These are phyloP conservation scores for Cytospora leucostoma DNA, from an alignment of 2,329 filamentous ascomycete species.

Conservation along the genomic window DNA sequence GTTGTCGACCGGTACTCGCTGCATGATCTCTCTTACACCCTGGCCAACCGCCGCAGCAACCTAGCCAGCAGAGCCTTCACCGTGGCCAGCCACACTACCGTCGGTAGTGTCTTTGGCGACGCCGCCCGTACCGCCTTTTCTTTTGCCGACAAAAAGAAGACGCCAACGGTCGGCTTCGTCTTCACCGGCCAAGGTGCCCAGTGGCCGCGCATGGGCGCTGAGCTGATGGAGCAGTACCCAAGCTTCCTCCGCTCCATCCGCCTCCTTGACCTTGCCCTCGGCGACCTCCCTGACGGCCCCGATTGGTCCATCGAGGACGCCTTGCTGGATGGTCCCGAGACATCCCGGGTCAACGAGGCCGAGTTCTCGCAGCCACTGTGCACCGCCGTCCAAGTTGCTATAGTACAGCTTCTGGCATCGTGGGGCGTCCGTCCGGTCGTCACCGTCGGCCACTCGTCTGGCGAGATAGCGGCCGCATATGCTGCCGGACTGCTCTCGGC, in stretches of 20 bases:
- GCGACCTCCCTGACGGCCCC: neutral
- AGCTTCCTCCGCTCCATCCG: slow-evolving; percentile 1
- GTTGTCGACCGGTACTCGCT: neutral
- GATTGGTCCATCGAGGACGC: slow-evolving; percentile 5
- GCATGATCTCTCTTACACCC: neutral
- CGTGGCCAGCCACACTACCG: neutral
- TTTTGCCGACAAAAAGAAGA: neutral
- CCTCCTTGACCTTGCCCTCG: neutral
- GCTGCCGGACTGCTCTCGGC: neutral
- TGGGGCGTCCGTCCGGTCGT: slow-evolving; percentile 17
- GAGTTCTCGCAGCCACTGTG: slow-evolving; percentile 19
- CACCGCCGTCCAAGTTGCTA: slow-evolving; percentile 21
- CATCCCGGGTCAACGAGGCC: neutral
- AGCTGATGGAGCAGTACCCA: slow-evolving; percentile 9
- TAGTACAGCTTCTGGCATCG: slow-evolving; percentile 14
- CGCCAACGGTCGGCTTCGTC: slow-evolving; percentile 18
- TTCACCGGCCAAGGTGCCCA: slow-evolving; percentile 26
- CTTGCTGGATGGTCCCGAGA: neutral
- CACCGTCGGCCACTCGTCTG: slow-evolving; percentile 23
- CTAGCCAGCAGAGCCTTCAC: neutral
- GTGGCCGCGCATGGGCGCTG: slow-evolving; percentile 19
- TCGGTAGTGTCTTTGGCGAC: slow-evolving; percentile 17
- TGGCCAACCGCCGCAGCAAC: neutral
- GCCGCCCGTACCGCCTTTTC: slow-evolving; percentile 16
- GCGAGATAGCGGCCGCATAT: slow-evolving; percentile 11